Conservation (phyloP, 768 basidiomycete species). For the Lentinula detonsa region DNA sequence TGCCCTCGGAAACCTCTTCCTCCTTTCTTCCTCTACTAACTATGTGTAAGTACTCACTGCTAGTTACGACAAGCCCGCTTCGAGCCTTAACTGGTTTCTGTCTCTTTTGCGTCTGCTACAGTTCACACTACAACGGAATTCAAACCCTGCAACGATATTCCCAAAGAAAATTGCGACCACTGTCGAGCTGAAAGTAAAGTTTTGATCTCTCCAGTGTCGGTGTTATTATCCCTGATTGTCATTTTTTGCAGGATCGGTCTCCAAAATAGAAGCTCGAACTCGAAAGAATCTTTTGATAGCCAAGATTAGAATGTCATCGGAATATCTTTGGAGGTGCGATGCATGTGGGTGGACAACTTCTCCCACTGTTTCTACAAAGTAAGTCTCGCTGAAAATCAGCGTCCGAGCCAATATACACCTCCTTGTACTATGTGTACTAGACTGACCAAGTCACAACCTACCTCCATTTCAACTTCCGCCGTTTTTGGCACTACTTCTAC, state of each 20-base stretch:
- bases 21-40: background rate
- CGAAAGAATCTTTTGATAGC: constrained; percentile 1
- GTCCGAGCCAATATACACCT: background rate
- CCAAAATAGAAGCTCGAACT: background rate
- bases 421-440: background rate
- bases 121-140: background rate
- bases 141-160: background rate
- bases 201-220: too few species aligned
- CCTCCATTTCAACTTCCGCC: background rate
- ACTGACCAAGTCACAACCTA: background rate
- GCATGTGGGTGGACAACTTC: background rate
- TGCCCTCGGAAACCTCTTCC: background rate
- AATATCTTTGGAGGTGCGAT: background rate
- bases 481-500: background rate
- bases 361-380: background rate
- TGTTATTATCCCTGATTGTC: too few species aligned
- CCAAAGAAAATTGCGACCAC: background rate
- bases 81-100: background rate
- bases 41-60: background rate
- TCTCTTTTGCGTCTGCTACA: background rate
- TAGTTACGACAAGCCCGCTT: background rate
- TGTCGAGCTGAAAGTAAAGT: background rate
- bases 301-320: background rate
- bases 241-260: background rate
- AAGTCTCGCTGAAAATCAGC: background rate